These are phyloP conservation scores for Garcileccinum viscosum DNA, from an alignment of 1,284 basidiomycete genomes.

Conservation along the genomic window DNA sequence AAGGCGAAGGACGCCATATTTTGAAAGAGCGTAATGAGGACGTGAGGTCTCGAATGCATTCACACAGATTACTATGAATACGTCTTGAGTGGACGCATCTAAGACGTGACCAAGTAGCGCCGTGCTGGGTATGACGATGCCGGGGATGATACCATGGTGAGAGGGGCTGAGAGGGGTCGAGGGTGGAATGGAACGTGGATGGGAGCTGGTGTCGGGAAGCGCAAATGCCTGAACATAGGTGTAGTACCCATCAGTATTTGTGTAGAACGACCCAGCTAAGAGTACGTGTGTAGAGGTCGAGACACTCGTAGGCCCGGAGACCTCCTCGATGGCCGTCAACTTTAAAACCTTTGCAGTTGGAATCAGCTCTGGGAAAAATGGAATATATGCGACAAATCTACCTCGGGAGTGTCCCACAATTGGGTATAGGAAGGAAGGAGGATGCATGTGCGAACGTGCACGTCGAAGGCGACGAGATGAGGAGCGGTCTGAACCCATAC, in stretches of 20 bases:
- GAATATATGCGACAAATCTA: background rate
- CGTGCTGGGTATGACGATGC: no score
- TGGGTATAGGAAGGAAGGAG: background rate
- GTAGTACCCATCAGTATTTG: constrained; percentile 4
- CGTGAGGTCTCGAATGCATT: constrained; percentile 2
- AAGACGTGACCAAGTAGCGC: no score
- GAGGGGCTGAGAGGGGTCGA: constrained; percentile 14
- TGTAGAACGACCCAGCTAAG: constrained; percentile 12
- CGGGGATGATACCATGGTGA: constrained; percentile 9
- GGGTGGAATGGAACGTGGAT: background rate
- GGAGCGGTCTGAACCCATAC: background rate
- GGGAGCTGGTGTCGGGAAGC: constrained; percentile 4
- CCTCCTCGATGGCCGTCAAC: background rate
- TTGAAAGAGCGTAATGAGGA: background rate
- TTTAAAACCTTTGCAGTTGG: background rate
- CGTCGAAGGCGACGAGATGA: constrained; percentile 23
- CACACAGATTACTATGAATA: constrained; percentile 16
- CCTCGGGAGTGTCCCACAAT: constrained; percentile 8
- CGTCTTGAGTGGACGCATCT: constrained; percentile 20
- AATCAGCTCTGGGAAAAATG: background rate
- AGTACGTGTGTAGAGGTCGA: constrained; percentile 30
- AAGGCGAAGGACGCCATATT: constrained; percentile 19
- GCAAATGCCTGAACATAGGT: constrained; percentile 18
- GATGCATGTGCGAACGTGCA: constrained; percentile 11
- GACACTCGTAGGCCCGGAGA: constrained; percentile 1